These are phyloP conservation scores for Harrya chromipes DNA, from an alignment of 768 basidiomycete species.

Conservation along the genomic window DNA sequence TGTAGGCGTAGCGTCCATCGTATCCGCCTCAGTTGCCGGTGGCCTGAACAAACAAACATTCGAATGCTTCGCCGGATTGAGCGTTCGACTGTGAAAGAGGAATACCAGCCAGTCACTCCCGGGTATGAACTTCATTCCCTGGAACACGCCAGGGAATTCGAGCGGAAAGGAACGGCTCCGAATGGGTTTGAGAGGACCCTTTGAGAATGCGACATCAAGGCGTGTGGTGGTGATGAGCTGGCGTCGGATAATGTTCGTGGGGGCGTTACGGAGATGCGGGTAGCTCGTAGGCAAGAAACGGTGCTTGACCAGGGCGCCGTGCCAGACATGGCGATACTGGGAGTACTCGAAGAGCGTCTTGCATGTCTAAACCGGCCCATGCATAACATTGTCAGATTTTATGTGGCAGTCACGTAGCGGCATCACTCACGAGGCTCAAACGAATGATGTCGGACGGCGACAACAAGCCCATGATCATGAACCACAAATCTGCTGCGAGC, in stretches of 20 bases:
- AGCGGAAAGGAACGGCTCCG: constrained; percentile 27
- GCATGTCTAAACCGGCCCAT: constrained; percentile 18
- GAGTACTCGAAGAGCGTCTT: constrained; percentile 24
- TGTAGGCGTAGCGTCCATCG: background rate
- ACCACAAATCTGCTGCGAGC: constrained; percentile 29
- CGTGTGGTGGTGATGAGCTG: constrained; percentile 23
- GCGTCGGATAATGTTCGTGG: constrained; percentile 19
- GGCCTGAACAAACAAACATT: constrained; percentile 29
- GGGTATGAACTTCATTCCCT: constrained; percentile 30
- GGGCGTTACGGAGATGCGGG: constrained; percentile 21
- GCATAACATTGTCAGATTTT: background rate
- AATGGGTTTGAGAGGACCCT: constrained; percentile 11
- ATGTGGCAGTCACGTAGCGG: too few species aligned
- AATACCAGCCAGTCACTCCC: constrained; percentile 30
- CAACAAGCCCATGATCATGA: constrained; percentile 28
- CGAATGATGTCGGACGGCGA: constrained; percentile 24
- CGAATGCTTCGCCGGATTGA: constrained; percentile 29
- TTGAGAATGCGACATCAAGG: constrained; percentile 22
- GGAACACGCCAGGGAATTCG: constrained; percentile 30
- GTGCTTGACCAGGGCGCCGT: constrained; percentile 20
- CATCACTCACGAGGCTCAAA: constrained; percentile 25
- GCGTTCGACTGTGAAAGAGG: constrained; percentile 30
- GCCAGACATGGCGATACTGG: constrained; percentile 26
- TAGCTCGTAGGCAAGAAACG: constrained; percentile 25
- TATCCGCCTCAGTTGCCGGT: constrained; percentile 1